phyloP scores from a whole-genome alignment of 2,329 filamentous ascomycete species.

The Epichloe festucae region DNA sequence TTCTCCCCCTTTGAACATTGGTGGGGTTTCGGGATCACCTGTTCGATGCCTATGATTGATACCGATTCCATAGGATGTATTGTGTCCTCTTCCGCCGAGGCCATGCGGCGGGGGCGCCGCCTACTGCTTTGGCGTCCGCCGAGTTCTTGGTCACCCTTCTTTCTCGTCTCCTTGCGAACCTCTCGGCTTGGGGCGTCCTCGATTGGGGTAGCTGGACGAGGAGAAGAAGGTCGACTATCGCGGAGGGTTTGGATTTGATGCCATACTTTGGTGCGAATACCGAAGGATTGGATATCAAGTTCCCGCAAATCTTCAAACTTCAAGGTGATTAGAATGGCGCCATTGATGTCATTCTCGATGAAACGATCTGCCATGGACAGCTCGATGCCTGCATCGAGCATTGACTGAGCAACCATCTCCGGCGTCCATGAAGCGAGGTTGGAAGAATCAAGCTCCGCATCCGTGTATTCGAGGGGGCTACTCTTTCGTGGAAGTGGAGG shows the following conservation, averaged over 20 bases:
- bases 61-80: constrained; percentile 73
- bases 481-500: constrained; percentile 20
- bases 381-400: constrained; percentile 75
- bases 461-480: constrained; percentile 43
- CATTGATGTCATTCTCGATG: constrained; percentile 83
- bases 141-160: constrained; percentile 21
- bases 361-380: constrained; percentile 68
- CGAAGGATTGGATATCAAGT: constrained; percentile 68
- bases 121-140: constrained; percentile 28
- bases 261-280: constrained; percentile 69
- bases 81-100: constrained; percentile 43
- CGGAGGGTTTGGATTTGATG: constrained; percentile 62
- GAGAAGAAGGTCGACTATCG: constrained; percentile 37
- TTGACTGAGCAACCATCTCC: constrained; percentile 71
- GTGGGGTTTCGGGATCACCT: constrained; percentile 74
- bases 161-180: constrained; percentile 32
- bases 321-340: constrained; percentile 74
- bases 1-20: constrained; percentile 76
- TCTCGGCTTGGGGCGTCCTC: constrained; percentile 44
- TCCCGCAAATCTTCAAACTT: constrained; percentile 82
- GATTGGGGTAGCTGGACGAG: constrained; percentile 44
- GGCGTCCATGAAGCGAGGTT: constrained; percentile 57
- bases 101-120: constrained; percentile 24
- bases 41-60: constrained; percentile 85
- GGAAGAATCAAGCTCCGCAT: constrained; percentile 42